Evolutionary conservation across 192 early-diverging fungal species (phyloP).

Genomic region (Gigaspora rosea): DNA sequence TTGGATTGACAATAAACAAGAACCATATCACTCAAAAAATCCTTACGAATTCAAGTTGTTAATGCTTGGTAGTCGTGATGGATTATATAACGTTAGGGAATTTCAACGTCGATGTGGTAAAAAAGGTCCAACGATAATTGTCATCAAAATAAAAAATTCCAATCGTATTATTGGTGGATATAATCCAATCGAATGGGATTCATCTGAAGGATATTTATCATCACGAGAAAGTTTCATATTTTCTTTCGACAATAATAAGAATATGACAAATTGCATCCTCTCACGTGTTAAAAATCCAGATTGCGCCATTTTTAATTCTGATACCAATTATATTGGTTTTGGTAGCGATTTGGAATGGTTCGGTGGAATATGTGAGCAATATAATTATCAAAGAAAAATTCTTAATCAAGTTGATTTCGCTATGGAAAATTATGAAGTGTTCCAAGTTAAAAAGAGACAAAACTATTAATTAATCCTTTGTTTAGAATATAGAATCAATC

Average conservation of each 20-base stretch:
- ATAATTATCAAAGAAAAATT: slow-evolving; percentile 13
- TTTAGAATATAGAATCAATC: too few species aligned
- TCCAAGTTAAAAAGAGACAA: slow-evolving; percentile 21
- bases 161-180: slow-evolving; percentile 20
- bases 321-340: slow-evolving; percentile 6
- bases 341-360: slow-evolving; percentile 21
- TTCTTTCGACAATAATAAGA: slow-evolving; percentile 8
- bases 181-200: slow-evolving; percentile 22
- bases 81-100: slow-evolving; percentile 19
- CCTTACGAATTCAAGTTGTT: slow-evolving; percentile 14
- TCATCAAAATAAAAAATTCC: slow-evolving; percentile 20
- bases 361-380: neutral
- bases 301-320: slow-evolving; percentile 16
- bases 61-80: slow-evolving; percentile 21
- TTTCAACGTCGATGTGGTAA: slow-evolving; percentile 9
- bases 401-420: neutral
- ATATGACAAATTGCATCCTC: slow-evolving; percentile 12
- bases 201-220: neutral
- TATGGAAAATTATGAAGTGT: slow-evolving; percentile 28
- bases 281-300: slow-evolving; percentile 11
- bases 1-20: slow-evolving; percentile 29
- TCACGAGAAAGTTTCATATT: slow-evolving; percentile 28
- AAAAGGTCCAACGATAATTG: slow-evolving; percentile 24
- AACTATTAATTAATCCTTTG: neutral
- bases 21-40: neutral